Conservation (phyloP, 192 early-diverging fungal species). For the Coemansia sp. region DNA sequence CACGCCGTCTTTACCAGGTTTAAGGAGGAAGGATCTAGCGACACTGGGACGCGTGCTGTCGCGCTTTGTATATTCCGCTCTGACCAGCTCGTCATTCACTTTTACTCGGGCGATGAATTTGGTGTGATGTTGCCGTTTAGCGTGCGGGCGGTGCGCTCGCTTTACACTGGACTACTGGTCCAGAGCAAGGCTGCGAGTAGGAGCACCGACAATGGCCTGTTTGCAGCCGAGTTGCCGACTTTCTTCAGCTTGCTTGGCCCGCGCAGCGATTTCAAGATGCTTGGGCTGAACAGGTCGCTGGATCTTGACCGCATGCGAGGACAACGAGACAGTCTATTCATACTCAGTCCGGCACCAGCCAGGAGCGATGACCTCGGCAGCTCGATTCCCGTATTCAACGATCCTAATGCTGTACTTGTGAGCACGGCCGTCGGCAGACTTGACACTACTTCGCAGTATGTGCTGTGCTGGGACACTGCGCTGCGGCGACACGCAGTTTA, state of each 20-base stretch:
- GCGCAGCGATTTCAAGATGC: conserved; percentile 49
- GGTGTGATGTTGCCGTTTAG: conserved; percentile 38
- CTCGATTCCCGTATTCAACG: conserved; percentile 37
- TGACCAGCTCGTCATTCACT: conserved; percentile 40
- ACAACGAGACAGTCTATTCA: conserved; percentile 8
- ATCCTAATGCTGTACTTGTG: conserved; percentile 27
- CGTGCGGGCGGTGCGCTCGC: conserved; percentile 27
- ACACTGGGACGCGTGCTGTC: conserved; percentile 7
- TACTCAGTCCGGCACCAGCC: conserved; percentile 41
- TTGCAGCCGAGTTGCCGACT: conserved; percentile 27
- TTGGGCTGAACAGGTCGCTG: conserved; percentile 28
- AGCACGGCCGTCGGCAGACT: conserved; percentile 21
- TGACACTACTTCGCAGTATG: conserved; percentile 24
- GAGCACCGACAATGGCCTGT: conserved; percentile 10
- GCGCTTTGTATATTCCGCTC: conserved; percentile 45
- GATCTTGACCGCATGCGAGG: conserved; percentile 23
- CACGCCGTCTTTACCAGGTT: conserved; percentile 43
- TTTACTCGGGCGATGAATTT: conserved; percentile 37
- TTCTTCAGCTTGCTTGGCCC: conserved; percentile 48
- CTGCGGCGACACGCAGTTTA: conserved; percentile 32
- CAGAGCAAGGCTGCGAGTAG: conserved; percentile 30
- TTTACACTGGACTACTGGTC: conserved; percentile 43
- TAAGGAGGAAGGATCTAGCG: background rate
- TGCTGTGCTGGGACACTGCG: conserved; percentile 49
- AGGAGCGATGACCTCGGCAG: background rate